phyloP scores from a whole-genome alignment of 208 protist species.

The Angomonas ambiguus region DNA sequence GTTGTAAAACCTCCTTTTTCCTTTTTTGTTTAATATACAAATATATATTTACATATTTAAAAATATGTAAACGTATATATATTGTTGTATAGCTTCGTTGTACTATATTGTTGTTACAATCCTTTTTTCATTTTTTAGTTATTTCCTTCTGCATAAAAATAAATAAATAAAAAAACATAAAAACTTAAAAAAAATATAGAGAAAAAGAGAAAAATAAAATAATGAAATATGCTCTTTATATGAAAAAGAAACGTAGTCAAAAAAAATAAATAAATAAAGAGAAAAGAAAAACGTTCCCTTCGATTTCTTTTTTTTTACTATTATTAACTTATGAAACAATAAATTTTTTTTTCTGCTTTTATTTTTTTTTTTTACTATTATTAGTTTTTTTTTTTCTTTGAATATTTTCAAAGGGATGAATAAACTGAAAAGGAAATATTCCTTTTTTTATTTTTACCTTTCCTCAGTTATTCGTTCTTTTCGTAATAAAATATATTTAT shows the following conservation, averaged over 20 bases:
- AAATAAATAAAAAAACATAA: background rate
- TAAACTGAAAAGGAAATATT: no score
- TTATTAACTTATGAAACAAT: slow-evolving; percentile 14
- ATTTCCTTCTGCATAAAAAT: background rate
- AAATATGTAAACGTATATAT: no score
- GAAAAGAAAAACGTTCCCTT: no score
- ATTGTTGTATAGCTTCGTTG: no score
- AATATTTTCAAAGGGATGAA: background rate
- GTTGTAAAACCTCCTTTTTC: background rate
- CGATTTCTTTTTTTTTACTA: slow-evolving; percentile 9
- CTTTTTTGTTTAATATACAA: slow-evolving; percentile 11
- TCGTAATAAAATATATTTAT: no score
- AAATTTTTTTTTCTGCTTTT: slow-evolving; percentile 1
- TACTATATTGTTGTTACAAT: no score
- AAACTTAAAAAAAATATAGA: background rate
- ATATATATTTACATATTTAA: no score
- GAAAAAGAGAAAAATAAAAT: background rate
- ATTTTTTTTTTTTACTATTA: background rate
- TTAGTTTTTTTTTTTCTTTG: background rate
- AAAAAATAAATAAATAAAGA: no score
- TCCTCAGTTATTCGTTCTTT: no score
- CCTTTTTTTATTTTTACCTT: background rate
- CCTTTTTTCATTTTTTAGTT: no score
- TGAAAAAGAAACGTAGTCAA: no score
- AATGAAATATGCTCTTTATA: background rate